These are phyloP conservation scores for Aspergillus heteromorphus DNA, from an alignment of 495 filamentous ascomycete genomes.

Conservation along the genomic window DNA sequence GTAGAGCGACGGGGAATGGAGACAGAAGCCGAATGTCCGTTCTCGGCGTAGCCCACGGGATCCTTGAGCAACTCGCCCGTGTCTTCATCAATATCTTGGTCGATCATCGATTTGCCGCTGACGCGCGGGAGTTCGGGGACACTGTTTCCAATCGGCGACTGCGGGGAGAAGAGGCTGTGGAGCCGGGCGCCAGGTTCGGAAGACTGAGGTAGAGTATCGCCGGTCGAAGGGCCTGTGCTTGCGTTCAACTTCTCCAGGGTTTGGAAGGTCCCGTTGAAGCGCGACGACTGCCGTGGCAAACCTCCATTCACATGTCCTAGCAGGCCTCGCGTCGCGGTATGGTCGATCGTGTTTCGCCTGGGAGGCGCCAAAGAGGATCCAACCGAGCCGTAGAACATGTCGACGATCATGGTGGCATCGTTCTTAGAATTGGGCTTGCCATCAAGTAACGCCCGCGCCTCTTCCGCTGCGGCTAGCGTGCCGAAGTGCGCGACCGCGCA, in stretches of 20 bases:
- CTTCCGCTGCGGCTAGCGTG: conserved; percentile 63
- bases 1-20: conserved; percentile 58
- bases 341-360: conserved; percentile 58
- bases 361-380: conserved; percentile 35
- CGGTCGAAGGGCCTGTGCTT: conserved; percentile 49
- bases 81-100: conserved; percentile 80
- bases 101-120: conserved; percentile 79
- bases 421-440: conserved; percentile 74
- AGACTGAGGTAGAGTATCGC: conserved; percentile 49
- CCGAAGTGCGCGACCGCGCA: conserved; percentile 74
- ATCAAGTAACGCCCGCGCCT: conserved; percentile 69
- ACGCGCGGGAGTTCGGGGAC: conserved; percentile 63
- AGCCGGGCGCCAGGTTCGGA: conserved; percentile 59
- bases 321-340: conserved; percentile 43
- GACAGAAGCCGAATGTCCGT: conserved; percentile 51
- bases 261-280: conserved; percentile 76
- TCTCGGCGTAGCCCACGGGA: conserved; percentile 77
- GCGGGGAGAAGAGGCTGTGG: conserved; percentile 73
- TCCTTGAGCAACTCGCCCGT: conserved; percentile 79
- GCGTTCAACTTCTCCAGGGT: conserved; percentile 66
- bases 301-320: conserved; percentile 51
- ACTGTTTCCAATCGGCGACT: conserved; percentile 76
- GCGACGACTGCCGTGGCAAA: conserved; percentile 61
- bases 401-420: conserved; percentile 73
- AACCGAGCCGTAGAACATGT: conserved; percentile 52